Percentiles rank a stretch among this genome's conserved stretches.
Conservation (phyloP, 805 yeast genomes). For the Hanseniaspora lachancei region DNA sequence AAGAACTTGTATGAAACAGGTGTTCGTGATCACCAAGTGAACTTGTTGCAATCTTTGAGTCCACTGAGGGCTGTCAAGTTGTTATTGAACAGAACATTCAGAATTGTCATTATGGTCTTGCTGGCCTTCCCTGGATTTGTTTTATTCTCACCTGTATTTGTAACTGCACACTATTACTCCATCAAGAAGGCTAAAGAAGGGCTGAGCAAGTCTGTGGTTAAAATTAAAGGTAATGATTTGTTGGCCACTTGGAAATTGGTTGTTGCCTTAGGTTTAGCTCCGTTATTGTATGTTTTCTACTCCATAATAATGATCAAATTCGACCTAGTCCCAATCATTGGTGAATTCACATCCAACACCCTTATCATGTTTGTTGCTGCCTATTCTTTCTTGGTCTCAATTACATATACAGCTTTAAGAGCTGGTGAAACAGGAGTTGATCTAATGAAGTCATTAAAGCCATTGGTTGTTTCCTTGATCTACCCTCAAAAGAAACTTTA, state of each 20-base stretch:
- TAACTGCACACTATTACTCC: slow-evolving; percentile 63
- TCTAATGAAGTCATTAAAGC: slow-evolving; percentile 66
- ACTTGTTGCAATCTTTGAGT: slow-evolving; percentile 39
- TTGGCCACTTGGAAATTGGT: slow-evolving; percentile 95
- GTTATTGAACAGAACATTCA: slow-evolving; percentile 43
- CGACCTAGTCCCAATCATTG: slow-evolving; percentile 12
- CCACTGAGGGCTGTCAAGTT: slow-evolving; percentile 39
- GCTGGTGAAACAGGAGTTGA: slow-evolving; percentile 93
- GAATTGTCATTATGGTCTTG: slow-evolving; percentile 42
- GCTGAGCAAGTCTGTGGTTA: slow-evolving; percentile 74
- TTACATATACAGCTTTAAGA: slow-evolving; percentile 81
- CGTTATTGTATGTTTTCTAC: slow-evolving; percentile 68
- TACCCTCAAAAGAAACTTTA: slow-evolving; percentile 33
- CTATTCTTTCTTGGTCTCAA: slow-evolving; percentile 52
- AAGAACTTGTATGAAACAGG: slow-evolving; percentile 48
- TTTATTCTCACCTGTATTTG: slow-evolving; percentile 77
- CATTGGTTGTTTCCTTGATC: slow-evolving; percentile 39
- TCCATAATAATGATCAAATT: slow-evolving; percentile 44
- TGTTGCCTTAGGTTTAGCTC: slow-evolving; percentile 79
- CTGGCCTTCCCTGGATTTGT: slow-evolving; percentile 80
- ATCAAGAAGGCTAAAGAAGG: slow-evolving; percentile 63
- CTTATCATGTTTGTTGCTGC: slow-evolving; percentile 35
- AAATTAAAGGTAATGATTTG: slow-evolving; percentile 84
- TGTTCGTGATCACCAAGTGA: slow-evolving; percentile 48
- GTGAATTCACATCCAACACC: slow-evolving; percentile 7